Percentiles rank a stretch among this genome's conserved stretches.
Conservation (phyloP, 306 rosid genomes). For the Begonia loranthoides region DNA sequence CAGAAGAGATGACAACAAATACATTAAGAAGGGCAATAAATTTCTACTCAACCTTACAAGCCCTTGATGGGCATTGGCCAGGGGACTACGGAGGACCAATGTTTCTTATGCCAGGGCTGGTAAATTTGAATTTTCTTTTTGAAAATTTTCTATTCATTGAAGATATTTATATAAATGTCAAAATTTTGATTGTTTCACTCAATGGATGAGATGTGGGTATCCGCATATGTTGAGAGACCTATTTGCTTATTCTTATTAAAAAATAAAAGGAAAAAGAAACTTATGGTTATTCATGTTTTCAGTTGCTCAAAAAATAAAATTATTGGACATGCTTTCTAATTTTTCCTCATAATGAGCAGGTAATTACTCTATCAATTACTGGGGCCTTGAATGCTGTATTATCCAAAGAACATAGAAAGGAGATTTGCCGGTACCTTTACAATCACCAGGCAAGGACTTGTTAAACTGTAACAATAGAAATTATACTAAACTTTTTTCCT, state of each 20-base stretch:
- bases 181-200: not conserved
- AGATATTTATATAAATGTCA: not conserved
- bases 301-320: not conserved
- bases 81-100: conserved; percentile 96
- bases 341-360: conserved; percentile 26
- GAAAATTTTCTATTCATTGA: not conserved
- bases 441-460: conserved; percentile 60
- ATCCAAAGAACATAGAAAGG: conserved; percentile 60
- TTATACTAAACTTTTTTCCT: too few relatives aligned
- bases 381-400: conserved; percentile 70
- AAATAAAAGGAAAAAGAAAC: too few relatives aligned
- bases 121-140: conserved; percentile 13
- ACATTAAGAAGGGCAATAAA: conserved; percentile 49
- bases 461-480: not conserved
- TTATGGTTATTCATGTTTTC: too few relatives aligned
- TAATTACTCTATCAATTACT: conserved; percentile 44
- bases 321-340: not conserved
- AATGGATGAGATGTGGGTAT: not conserved
- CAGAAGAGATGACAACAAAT: conserved; percentile 32
- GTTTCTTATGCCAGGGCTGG: conserved; percentile 92
- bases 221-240: too few relatives aligned
- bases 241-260: too few relatives aligned
- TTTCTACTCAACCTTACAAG: conserved; percentile 61
- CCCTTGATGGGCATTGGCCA: conserved; percentile 80
- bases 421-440: conserved; percentile 67